Base-by-base conservation (phyloP, 2,329 filamentous ascomycete genomes). In the Diaporthe australafricana region DNA sequence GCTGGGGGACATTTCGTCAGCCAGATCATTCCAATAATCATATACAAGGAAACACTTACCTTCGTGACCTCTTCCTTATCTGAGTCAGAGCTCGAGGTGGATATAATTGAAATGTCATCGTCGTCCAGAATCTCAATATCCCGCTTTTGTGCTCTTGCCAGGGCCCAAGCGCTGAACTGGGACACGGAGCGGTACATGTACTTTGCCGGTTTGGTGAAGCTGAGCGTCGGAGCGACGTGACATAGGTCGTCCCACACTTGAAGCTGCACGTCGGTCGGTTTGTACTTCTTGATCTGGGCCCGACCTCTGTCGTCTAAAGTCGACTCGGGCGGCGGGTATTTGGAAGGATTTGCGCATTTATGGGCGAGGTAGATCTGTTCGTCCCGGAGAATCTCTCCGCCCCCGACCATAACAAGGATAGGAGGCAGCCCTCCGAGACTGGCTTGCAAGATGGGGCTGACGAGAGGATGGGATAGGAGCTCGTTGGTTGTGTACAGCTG, bases 221-320 rank as follows among this genome's bases (percentile, higher is more conserved):
- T 97, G n/a, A 98, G 87, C 0, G 95, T 98, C 0, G 96, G 94
- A 0, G 93, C 92, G 7, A 97, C 95, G 79, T 98, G 96, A 77
- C 96, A 98, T 3, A 98, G 85, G 77, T 98, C 93, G 71, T 98
- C 96, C 95, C 96, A 98, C 1, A 98, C 92, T 80, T 98, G 96
- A 2, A 99, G 87, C 79, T 98, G 95, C 0, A 98, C 96, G 76
- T 97, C 90, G 0, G 96, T 99, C 0, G 95, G 94, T 71, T 90
- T 90, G 81, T 94, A 97, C 74, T 87, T 90, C 45, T 87, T 84
- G 20, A 96, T 78, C 16, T 86, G 81, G 5, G 87, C 86, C 25
- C 87, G 87, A 35, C 92, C 91, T 72, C 87, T 85, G 47, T 92
- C 88, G 42, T 91, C 86, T 73, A 96, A 84, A 53, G 90, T 86